Conservation (phyloP, 2,329 filamentous ascomycete genomes). For the Daldinia sp. region DNA sequence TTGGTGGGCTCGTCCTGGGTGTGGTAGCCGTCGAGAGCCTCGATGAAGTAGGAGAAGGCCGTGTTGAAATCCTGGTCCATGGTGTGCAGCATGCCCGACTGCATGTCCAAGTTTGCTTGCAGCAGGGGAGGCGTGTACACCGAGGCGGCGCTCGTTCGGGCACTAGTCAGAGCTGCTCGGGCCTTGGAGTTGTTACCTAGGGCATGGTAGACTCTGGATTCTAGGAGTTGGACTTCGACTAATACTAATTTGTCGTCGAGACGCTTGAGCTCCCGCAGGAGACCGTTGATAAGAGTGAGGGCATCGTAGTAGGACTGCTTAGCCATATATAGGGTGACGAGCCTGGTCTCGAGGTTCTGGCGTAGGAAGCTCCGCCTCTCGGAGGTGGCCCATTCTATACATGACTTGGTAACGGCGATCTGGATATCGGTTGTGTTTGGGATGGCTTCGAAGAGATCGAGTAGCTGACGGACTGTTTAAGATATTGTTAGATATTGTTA, state of each 20-base stretch:
- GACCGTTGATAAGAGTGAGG: slow-evolving; percentile 93
- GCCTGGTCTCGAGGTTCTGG: slow-evolving; percentile 95
- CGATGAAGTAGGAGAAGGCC: slow-evolving; percentile 98
- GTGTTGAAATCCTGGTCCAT: slow-evolving; percentile 99
- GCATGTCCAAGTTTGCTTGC: slow-evolving; percentile 98
- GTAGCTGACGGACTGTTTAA: slow-evolving; percentile 97
- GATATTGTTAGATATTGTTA: slow-evolving; percentile 27
- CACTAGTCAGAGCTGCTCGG: slow-evolving; percentile 91
- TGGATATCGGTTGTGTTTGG: slow-evolving; percentile 95
- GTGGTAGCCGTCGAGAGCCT: slow-evolving; percentile 96
- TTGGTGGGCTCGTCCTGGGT: slow-evolving; percentile 86
- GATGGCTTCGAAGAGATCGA: slow-evolving; percentile 93
- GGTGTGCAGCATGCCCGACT: slow-evolving; percentile 97
- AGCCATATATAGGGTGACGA: slow-evolving; percentile 93
- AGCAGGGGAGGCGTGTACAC: slow-evolving; percentile 96
- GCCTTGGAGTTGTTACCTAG: slow-evolving; percentile 96
- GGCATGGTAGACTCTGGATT: slow-evolving; percentile 96
- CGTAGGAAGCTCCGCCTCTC: slow-evolving; percentile 95
- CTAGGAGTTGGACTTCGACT: slow-evolving; percentile 96
- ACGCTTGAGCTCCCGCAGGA: slow-evolving; percentile 95
- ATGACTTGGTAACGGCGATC: slow-evolving; percentile 95
- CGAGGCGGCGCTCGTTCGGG: slow-evolving; percentile 92
- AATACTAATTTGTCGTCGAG: slow-evolving; percentile 98
- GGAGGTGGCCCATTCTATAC: slow-evolving; percentile 98
- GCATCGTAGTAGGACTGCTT: slow-evolving; percentile 98